Evolutionary conservation across 2,329 filamentous ascomycete species (phyloP), one percentile per base, ranked within the genome.

Genomic region (Ophiostoma perfectum): DNA sequence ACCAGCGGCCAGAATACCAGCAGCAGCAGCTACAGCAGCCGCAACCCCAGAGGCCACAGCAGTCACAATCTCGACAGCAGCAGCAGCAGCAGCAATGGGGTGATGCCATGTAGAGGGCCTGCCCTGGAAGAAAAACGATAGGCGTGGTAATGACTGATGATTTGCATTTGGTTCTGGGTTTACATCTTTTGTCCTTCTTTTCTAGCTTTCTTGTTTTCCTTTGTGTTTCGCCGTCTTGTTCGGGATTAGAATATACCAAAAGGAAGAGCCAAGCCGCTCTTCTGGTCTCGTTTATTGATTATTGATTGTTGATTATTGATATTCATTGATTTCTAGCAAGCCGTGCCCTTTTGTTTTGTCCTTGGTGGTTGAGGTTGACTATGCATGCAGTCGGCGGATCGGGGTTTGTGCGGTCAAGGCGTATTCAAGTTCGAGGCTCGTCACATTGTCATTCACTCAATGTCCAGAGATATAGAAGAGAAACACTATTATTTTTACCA

Each of bases 91-190:
- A 39, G 58, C 36, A 62, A 41, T 42, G 58, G 58, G 60, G n/a
- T 5, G 27, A 62, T n/a, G 11, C 60, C 47, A 60, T 38, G 11
- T 39, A 38, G 11, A 4, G 12, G 39, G 6, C 8, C 3, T 2
- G 14, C 38, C 6, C 2, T 6, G 11, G 66, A 9, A 1, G 38
- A n/a, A 7, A 16, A 8, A 16, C 16, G 41, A 14, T 27, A 27
- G 45, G 42, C 42, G 42, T 44, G 44, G 27, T 68, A 65, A 68
- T 65, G 67, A 68, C 67, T 68, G 41, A 68, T 65, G 67, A 68
- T 41, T 39, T 67, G 45, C 39, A 64, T 44, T 62, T 42, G 60
- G 39, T 42, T 63, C 42, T 42, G 60, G 36, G 16, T 14, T 55
- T 16, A 38, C 38, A 45, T 36, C 27, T 16, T 42, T 39, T 27